phyloP scores from a whole-genome alignment of 257 asterid species.

The Lycium barbarum region DNA sequence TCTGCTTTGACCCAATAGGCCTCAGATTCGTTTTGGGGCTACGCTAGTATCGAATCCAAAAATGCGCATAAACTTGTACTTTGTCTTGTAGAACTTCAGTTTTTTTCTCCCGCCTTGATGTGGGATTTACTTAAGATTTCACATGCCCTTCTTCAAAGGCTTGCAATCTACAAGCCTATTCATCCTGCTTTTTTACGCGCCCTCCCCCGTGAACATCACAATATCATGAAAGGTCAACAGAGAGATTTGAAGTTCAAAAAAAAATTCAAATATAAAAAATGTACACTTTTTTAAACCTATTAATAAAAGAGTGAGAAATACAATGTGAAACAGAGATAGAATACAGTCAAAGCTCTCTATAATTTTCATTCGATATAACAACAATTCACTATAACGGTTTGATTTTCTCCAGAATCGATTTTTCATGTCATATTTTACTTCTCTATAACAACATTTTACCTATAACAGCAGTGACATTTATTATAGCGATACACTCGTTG shows the following conservation, averaged over 20 bases:
- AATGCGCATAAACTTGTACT: neutral
- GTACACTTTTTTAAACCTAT: neutral
- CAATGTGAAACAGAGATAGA: neutral
- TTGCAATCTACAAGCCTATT: neutral
- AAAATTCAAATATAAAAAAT: neutral
- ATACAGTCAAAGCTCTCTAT: neutral
- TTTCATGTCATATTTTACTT: too few relatives aligned
- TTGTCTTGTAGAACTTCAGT: neutral
- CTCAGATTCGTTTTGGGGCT: neutral
- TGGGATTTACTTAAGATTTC: neutral
- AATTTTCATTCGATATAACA: too few relatives aligned
- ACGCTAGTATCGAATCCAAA: neutral
- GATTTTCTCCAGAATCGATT: too few relatives aligned
- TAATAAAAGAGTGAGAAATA: neutral
- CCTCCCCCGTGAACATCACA: neutral
- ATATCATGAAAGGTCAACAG: neutral
- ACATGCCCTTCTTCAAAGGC: neutral
- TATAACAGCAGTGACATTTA: too few relatives aligned
- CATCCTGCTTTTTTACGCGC: neutral
- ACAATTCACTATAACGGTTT: too few relatives aligned
- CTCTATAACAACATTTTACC: too few relatives aligned
- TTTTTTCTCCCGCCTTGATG: neutral
- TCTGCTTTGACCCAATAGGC: neutral
- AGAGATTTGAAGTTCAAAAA: neutral
- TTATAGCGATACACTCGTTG: too few relatives aligned